Percentiles rank a stretch among this genome's conserved stretches.
These are phyloP conservation scores for Aegilops sharonensis DNA, from an alignment of 176 grass and related monocot species.

Conservation along the genomic window DNA sequence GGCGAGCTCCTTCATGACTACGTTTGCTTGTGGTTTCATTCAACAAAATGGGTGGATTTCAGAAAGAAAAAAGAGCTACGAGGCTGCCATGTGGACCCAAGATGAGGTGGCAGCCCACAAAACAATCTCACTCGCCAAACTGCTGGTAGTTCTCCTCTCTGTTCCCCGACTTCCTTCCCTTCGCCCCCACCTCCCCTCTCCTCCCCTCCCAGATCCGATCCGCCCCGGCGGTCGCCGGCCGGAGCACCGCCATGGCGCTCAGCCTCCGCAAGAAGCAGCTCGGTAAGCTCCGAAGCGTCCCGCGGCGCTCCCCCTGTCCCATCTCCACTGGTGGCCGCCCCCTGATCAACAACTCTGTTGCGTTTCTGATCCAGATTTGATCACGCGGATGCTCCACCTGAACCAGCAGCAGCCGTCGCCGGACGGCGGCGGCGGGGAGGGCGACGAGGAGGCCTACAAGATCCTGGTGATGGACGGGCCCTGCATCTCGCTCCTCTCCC, in stretches of 20 bases:
- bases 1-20: too few relatives aligned
- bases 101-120: too few relatives aligned
- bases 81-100: too few relatives aligned
- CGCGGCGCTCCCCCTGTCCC: not conserved
- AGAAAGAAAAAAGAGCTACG: too few relatives aligned
- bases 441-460: conserved; percentile 81
- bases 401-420: conserved; percentile 27
- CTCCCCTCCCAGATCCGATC: conserved; percentile 28
- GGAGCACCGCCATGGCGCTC: conserved; percentile 45
- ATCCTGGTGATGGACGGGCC: conserved; percentile 88
- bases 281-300: conserved; percentile 34
- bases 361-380: conserved; percentile 44
- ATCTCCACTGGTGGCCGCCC: not conserved
- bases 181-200: not conserved
- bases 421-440: conserved; percentile 26
- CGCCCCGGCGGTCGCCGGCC: conserved; percentile 4
- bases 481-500: conserved; percentile 72
- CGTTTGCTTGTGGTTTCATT: too few relatives aligned
- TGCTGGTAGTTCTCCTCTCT: not conserved
- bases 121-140: conserved; percentile 11
- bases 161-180: not conserved
- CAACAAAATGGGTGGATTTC: too few relatives aligned
- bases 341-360: not conserved
- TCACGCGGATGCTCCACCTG: conserved; percentile 53
- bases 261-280: conserved; percentile 74